phyloP scores from a whole-genome alignment of 495 filamentous ascomycete genomes.

The Neurospora sp. region DNA sequence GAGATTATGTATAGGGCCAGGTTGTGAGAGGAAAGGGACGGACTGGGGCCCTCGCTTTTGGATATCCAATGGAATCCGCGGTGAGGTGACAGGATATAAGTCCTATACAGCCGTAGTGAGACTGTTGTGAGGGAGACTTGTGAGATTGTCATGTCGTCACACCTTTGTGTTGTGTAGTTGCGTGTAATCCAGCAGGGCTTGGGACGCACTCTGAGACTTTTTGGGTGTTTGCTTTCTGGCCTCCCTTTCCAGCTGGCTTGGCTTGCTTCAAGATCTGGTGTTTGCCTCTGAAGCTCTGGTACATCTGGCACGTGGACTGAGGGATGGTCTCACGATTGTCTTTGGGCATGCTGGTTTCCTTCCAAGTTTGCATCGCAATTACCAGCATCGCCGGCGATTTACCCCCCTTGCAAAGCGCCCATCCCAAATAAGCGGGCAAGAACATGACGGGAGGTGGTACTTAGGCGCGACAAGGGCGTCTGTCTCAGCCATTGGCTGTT shows the following conservation, averaged over 20 bases:
- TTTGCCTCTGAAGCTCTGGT: neutral
- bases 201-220: neutral
- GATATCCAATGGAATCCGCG: neutral
- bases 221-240: neutral
- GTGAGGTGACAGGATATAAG: neutral
- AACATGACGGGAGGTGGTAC: neutral
- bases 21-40: neutral
- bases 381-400: neutral
- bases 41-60: neutral
- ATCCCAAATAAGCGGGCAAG: neutral
- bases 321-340: neutral
- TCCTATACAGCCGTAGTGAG: neutral
- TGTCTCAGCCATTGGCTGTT: neutral
- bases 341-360: neutral
- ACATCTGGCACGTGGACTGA: neutral
- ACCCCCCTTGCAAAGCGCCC: neutral
- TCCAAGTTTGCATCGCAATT: neutral
- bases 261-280: neutral
- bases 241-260: neutral
- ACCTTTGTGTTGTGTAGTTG: neutral
- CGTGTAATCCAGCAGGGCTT: neutral
- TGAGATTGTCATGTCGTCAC: neutral
- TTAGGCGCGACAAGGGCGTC: neutral
- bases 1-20: neutral
- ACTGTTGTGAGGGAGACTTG: neutral